Evolutionary conservation across 371 early-diverging fungal genomes (phyloP), one percentile per base, ranked within the genome.

Genomic region (Mucor velutinosus): DNA sequence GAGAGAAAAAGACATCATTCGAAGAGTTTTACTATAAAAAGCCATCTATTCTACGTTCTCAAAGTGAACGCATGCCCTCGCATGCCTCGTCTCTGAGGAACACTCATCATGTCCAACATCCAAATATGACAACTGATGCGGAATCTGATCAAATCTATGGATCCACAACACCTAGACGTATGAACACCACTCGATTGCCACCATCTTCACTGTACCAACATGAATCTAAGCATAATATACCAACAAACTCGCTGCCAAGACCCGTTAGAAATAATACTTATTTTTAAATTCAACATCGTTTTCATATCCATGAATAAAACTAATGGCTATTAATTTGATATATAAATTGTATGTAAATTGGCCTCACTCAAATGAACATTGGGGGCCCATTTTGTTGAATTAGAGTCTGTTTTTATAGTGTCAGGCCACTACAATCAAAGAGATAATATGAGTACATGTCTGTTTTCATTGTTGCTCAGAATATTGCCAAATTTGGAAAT

Each of bases 51-150:
- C 29, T 51, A 4, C 53, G 63, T 5, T 53, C 63, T 53, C 53
- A 53, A 51, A 63, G 63, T 55, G 63, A 63, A 27, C 63, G 63
- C 39, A 55, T 33, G 51, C 53, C 51, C 23, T 25, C 51, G 8
- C 25, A 49, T 21, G 6, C 43, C 15, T 43, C 45, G 17, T 45
- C 45, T 45, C 19, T 45, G 19, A 45, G 19, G n/a, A 7, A 17
- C 45, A 45, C 19, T 45, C 45, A 19, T n/a, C 45, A 45, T 45
- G 25, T 23, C 12, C 51, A 51, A 7, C 25, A 10, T 25, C 21
- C 23, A 11, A 11, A 11, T 37, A 4, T 11, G 11, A 14, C 37
- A 11, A 8, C 37, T 14, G 37, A 12, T 25, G 23, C 21, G 6
- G 51, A 8, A 12, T 14, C 23, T 3, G 25, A 51, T 2, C 25